Percentiles rank a stretch among this genome's conserved stretches.
Conservation (phyloP, 768 basidiomycete species). For the Leccinum variicolor region DNA sequence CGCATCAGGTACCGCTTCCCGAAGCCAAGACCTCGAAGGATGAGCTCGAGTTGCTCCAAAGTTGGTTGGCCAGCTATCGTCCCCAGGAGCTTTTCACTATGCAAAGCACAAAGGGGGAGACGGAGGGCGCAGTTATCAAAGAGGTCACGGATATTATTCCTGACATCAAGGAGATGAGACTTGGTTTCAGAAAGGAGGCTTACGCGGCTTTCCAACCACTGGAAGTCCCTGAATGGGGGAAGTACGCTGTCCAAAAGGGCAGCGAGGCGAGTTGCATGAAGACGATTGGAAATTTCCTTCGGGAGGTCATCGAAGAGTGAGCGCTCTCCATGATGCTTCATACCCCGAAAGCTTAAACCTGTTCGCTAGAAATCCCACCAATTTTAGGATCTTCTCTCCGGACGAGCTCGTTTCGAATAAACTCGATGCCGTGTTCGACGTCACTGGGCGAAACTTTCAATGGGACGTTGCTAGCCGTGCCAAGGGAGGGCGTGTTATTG, state of each 20-base stretch:
- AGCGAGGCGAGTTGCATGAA: constrained; percentile 77
- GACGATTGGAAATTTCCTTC: constrained; percentile 53
- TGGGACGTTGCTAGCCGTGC: constrained; percentile 71
- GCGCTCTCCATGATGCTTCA: constrained; percentile 12
- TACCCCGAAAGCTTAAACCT: not conserved
- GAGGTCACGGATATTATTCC: constrained; percentile 64
- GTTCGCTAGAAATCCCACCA: constrained; percentile 58
- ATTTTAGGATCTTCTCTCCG: constrained; percentile 88
- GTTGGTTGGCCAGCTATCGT: constrained; percentile 74
- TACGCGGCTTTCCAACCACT: constrained; percentile 63
- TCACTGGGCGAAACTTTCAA: constrained; percentile 73
- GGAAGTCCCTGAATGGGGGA: constrained; percentile 61
- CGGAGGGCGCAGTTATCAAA: constrained; percentile 47
- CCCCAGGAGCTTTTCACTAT: constrained; percentile 64
- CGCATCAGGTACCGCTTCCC: constrained; percentile 89
- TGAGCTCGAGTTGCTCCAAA: constrained; percentile 60
- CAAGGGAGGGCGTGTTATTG: constrained; percentile 78
- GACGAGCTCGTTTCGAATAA: constrained; percentile 89
- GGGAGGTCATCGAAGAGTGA: constrained; percentile 53
- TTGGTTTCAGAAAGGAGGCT: constrained; percentile 69
- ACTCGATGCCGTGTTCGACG: constrained; percentile 74
- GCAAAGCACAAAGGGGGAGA: not conserved
- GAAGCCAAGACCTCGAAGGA: constrained; percentile 58
- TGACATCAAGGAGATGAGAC: constrained; percentile 48
- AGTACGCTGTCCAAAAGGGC: constrained; percentile 49